These are phyloP conservation scores for Thyridium curvatum DNA, from an alignment of 2,329 filamentous ascomycete species.

Conservation along the genomic window DNA sequence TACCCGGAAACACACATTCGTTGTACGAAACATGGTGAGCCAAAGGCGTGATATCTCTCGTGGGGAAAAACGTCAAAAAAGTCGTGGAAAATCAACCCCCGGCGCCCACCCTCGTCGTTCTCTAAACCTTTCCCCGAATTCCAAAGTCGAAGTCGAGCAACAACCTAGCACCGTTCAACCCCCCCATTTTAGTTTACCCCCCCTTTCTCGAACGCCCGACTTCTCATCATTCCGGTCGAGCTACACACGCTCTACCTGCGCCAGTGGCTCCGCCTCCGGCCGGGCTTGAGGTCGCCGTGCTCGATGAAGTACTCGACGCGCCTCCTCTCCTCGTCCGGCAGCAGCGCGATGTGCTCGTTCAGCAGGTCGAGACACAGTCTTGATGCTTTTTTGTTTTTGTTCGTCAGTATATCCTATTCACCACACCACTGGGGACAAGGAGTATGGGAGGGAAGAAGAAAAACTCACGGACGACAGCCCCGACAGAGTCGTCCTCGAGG, in stretches of 20 bases:
- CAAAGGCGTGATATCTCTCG: no score
- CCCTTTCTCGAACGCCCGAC: no score
- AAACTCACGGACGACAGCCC: slow-evolving; percentile 27
- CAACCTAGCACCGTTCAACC: no score
- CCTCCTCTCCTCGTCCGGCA: slow-evolving; percentile 16
- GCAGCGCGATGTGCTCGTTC: slow-evolving; percentile 20
- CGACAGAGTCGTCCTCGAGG: slow-evolving; percentile 25
- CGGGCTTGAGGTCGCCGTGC: slow-evolving; percentile 3
- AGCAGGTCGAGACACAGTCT: slow-evolving; percentile 21
- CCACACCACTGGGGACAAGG: neutral
- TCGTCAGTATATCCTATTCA: neutral
- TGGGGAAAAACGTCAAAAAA: no score
- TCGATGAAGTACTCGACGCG: slow-evolving; percentile 15
- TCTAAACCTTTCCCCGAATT: no score
- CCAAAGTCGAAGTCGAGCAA: no score
- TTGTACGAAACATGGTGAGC: no score
- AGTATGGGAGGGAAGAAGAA: neutral
- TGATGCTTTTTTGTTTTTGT: slow-evolving; percentile 12
- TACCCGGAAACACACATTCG: no score
- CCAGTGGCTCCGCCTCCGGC: slow-evolving; percentile 1
- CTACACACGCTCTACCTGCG: neutral
- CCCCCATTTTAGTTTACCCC: no score
- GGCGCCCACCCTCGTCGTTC: no score
- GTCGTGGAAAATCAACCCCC: no score
- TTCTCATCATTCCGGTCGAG: no score